Evolutionary conservation across 2,329 filamentous ascomycete species (phyloP).

Genomic region (Pseudocercospora crystallina): DNA sequence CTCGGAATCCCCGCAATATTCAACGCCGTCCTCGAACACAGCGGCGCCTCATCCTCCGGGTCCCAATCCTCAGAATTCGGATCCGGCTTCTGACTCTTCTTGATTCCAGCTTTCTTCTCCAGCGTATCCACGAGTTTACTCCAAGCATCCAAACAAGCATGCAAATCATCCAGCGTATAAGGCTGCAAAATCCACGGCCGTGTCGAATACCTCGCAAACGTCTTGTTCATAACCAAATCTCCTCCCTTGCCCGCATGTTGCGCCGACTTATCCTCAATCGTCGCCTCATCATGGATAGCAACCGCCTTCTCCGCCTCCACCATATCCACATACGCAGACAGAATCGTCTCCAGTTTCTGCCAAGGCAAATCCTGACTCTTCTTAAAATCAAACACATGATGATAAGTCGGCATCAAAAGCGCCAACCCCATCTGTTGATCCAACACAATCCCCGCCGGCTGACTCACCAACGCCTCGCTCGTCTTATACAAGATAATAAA

Average conservation of each 20-base stretch:
- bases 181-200: constrained; percentile 35
- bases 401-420: constrained; percentile 36
- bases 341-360: constrained; percentile 36
- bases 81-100: constrained; percentile 5
- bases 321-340: constrained; percentile 37
- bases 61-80: constrained; percentile 23
- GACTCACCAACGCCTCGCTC: constrained; percentile 30
- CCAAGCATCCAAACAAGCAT: constrained; percentile 32
- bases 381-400: constrained; percentile 33
- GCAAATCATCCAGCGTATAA: constrained; percentile 33
- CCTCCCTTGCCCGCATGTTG: constrained; percentile 11
- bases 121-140: constrained; percentile 30
- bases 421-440: constrained; percentile 33
- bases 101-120: constrained; percentile 29
- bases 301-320: constrained; percentile 36
- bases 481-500: constrained; percentile 34
- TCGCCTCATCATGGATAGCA: constrained; percentile 30
- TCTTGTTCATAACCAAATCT: constrained; percentile 21
- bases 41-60: constrained; percentile 27
- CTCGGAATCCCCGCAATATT: constrained; percentile 31
- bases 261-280: constrained; percentile 20
- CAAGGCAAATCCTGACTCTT: constrained; percentile 32
- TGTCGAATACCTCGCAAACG: constrained; percentile 24
- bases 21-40: constrained; percentile 31
- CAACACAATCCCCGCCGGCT: constrained; percentile 34